Evolutionary conservation across 2,329 filamentous ascomycete species (phyloP), one percentile per base, ranked within the genome.

Genomic region (Penicillium sp.): DNA sequence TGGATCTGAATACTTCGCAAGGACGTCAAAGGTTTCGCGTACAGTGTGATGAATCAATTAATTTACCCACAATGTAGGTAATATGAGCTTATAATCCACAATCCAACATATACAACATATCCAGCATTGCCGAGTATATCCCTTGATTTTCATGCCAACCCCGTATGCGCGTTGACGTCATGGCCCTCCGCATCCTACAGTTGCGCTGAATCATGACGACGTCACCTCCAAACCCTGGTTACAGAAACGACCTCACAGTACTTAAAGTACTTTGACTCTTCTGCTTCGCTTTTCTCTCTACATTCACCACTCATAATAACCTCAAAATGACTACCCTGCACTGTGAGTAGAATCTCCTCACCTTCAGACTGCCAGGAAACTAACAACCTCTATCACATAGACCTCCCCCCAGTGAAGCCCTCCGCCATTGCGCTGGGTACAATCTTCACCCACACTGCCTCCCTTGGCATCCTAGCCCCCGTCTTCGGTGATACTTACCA

Each of bases 341-440:
- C 15, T 50, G 48, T 51, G 37, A 47, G 48, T 50, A 10, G 10
- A 37, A 6, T 10, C 26, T n/a, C 24, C 9, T 29, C 9, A 12
- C 22, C 12, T 6, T n/a, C 7, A 10, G 10, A 22, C 4, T 7
- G 3, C 3, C 21, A 29, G 13, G 10, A 31, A 37, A 10, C 24
- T 51, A 37, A 51, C 21, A 13, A 33, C 6, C 15, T 26, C 5
- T 17, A 26, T 9, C 22, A 22, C 42, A 22, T 53, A 83, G 80
- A 86, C 69, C 79, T 87, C 49, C 84, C 84, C 61, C 77, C 90
- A 61, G 93, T 98, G 68, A 97, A 96, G 85, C 93, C 93, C 63
- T 96, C 90, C 68, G 91, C 93, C 66, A 95, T 98, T 68, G 93
- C 91, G 67, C 82, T 97, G 66, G 93, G 93, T 75, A 93, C 90